phyloP scores from a whole-genome alignment of 768 basidiomycete species.

The Hygrocybe coccinea region DNA sequence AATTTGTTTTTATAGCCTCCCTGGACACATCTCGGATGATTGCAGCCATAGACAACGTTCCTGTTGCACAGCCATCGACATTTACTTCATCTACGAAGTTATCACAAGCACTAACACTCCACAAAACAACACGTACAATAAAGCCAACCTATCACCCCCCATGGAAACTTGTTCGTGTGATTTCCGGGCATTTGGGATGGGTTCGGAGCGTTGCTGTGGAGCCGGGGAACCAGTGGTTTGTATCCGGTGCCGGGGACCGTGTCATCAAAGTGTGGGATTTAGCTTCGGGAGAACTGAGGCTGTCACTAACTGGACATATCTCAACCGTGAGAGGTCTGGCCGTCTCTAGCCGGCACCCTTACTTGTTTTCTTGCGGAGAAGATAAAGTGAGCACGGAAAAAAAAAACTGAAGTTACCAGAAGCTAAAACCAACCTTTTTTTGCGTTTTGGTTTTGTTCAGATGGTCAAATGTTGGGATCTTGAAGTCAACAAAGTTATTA shows the following conservation, averaged over 20 bases:
- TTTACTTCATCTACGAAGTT: slow-evolving; percentile 62
- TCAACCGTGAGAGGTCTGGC: slow-evolving; percentile 93
- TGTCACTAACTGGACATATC: slow-evolving; percentile 97
- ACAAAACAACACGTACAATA: slow-evolving; percentile 89
- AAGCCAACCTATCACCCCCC: slow-evolving; percentile 94
- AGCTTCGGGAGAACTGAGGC: slow-evolving; percentile 92
- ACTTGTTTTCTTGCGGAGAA: slow-evolving; percentile 95
- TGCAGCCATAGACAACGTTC: slow-evolving; percentile 70
- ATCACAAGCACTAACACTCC: slow-evolving; percentile 84
- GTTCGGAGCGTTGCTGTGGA: slow-evolving; percentile 94
- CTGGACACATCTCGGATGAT: slow-evolving; percentile 62
- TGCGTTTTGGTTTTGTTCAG: slow-evolving; percentile 37
- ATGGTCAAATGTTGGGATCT: slow-evolving; percentile 99
- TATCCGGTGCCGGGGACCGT: slow-evolving; percentile 94
- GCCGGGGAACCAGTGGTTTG: slow-evolving; percentile 98
- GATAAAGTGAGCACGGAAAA: slow-evolving; percentile 68
- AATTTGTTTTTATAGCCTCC: slow-evolving; percentile 22
- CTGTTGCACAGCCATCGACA: slow-evolving; percentile 62
- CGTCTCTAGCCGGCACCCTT: slow-evolving; percentile 89
- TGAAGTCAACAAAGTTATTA: slow-evolving; percentile 97
- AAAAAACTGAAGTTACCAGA: not conserved
- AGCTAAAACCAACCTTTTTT: not conserved
- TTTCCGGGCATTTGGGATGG: slow-evolving; percentile 98
- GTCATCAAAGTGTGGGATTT: slow-evolving; percentile 99
- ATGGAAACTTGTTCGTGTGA: slow-evolving; percentile 95